Conservation (phyloP, 331 rosid genomes). For the Rhamnella rubrinervis region DNA sequence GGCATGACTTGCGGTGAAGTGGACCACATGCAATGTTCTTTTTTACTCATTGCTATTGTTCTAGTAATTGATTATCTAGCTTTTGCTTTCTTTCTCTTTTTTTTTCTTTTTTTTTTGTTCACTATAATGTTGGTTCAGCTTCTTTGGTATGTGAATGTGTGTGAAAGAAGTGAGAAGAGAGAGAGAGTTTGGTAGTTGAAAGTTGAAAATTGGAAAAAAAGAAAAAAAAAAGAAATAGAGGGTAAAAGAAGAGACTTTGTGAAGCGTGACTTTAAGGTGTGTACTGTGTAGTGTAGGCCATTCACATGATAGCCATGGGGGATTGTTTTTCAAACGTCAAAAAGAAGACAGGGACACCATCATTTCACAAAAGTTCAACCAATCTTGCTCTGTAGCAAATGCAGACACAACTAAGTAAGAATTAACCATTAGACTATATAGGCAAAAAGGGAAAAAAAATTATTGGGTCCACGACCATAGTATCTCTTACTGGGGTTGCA, state of each 20-base stretch:
- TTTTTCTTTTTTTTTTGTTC: background rate
- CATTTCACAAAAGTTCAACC: no score
- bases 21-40: slow-evolving; percentile 13
- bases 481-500: slow-evolving; percentile 50
- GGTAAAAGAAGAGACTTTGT: background rate
- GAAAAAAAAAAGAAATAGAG: background rate
- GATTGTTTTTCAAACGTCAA: slow-evolving; percentile 14
- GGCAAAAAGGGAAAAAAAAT: no score
- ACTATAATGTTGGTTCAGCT: background rate
- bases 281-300: slow-evolving; percentile 20
- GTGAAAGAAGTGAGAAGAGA: background rate
- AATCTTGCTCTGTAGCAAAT: no score
- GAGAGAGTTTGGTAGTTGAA: slow-evolving; percentile 12
- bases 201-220: background rate
- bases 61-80: slow-evolving; percentile 7
- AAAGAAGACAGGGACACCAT: background rate
- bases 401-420: no score
- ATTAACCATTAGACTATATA: no score
- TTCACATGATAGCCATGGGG: background rate
- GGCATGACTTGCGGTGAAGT: slow-evolving; percentile 45
- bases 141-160: background rate
- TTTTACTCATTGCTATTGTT: slow-evolving; percentile 23
- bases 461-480: slow-evolving; percentile 62
- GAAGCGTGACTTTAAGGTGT: slow-evolving; percentile 28
- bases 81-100: no score